Evolutionary conservation across 2,329 filamentous ascomycete genomes (phyloP).

Genomic region (Cordyceps pruinosa): DNA sequence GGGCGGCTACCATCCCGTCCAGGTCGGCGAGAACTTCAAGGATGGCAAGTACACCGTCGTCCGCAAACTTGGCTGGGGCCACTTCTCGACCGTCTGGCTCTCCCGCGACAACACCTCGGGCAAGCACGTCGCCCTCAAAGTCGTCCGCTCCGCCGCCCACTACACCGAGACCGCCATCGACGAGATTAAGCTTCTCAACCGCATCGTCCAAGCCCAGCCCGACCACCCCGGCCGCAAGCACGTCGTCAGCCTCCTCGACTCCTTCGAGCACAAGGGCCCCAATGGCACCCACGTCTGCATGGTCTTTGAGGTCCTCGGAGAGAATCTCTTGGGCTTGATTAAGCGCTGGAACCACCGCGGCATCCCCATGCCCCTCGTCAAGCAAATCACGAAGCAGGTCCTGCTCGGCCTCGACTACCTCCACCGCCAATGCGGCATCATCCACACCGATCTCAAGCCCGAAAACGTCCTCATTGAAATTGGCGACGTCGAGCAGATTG

Average conservation of each 20-base stretch:
- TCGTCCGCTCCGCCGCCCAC: constrained; percentile 93
- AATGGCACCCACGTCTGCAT: constrained; percentile 97
- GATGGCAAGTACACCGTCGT: constrained; percentile 94
- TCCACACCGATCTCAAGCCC: constrained; percentile 94
- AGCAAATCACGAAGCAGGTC: constrained; percentile 98
- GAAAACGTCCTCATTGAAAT: constrained; percentile 99
- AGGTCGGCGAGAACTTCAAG: constrained; percentile 94
- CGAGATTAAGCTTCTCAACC: constrained; percentile 96
- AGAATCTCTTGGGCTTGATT: constrained; percentile 90
- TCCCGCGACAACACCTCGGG: constrained; percentile 76
- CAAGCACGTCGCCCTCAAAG: constrained; percentile 96
- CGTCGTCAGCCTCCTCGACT: constrained; percentile 92
- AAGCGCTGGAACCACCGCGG: constrained; percentile 98
- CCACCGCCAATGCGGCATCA: constrained; percentile 96
- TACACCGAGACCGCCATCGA: constrained; percentile 98
- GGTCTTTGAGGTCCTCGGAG: constrained; percentile 96
- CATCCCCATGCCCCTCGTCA: constrained; percentile 92
- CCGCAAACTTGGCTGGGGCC: constrained; percentile 94
- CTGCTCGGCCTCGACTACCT: constrained; percentile 92
- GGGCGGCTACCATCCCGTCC: constrained; percentile 93
- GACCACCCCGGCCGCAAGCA: constrained; percentile 90
- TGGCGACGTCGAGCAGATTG: constrained; percentile 96
- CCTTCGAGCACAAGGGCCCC: constrained; percentile 94
- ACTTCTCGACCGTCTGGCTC: constrained; percentile 95
- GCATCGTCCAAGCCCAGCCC: constrained; percentile 91